Evolutionary conservation across 208 protist species (phyloP).

Genomic region (Tetramitus jugosus): DNA sequence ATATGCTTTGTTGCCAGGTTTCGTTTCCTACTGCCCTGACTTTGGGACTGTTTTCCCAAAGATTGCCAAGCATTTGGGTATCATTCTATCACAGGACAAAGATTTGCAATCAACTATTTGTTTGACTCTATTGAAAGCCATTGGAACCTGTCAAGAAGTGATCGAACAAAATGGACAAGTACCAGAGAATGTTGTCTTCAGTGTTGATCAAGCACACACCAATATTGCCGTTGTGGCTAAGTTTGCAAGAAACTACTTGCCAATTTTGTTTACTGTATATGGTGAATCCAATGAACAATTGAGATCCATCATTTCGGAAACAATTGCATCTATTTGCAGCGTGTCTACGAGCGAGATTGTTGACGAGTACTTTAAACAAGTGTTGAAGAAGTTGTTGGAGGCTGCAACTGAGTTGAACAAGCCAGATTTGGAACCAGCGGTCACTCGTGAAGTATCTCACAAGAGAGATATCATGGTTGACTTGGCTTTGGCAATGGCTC

Average conservation of each 20-base stretch:
- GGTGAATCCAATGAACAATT: background rate
- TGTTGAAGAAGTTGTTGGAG: background rate
- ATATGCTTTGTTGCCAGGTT: background rate
- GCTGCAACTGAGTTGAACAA: background rate
- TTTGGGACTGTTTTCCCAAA: background rate
- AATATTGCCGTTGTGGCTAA: background rate
- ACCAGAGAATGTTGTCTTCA: background rate
- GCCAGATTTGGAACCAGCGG: background rate
- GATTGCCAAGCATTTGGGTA: background rate
- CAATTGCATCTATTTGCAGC: background rate
- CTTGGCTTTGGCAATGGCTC: background rate
- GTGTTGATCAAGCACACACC: background rate
- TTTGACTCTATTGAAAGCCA: background rate
- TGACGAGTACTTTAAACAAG: constrained; percentile 7
- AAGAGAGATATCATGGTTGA: constrained; percentile 6
- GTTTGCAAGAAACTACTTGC: background rate
- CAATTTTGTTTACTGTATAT: constrained; percentile 12
- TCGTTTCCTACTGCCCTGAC: background rate
- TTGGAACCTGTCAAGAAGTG: no score
- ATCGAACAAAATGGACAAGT: no score
- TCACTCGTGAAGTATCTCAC: no score
- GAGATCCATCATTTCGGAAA: no score
- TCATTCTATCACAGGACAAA: background rate
- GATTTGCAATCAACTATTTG: background rate
- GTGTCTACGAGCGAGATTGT: background rate